A percentile compares a stretch with the other conserved stretches of the same genome.
Conservation (phyloP, 2,329 filamentous ascomycete species). For the Botryotinia convoluta region DNA sequence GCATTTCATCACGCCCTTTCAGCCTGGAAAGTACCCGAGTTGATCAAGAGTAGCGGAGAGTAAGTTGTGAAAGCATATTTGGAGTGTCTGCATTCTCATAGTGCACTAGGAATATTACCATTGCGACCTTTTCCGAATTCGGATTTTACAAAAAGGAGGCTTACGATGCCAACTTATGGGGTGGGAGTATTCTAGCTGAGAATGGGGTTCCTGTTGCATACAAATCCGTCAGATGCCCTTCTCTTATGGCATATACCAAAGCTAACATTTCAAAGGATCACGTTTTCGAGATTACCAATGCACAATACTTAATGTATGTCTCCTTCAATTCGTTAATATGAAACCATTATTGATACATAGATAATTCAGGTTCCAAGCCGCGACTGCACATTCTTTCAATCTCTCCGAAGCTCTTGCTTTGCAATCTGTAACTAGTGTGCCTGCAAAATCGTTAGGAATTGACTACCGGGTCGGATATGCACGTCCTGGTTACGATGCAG, state of each 20-base stretch:
- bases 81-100: not conserved
- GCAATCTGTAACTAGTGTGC: slow-evolving; percentile 46
- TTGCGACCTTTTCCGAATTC: slow-evolving; percentile 46
- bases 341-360: not conserved
- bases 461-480: slow-evolving; percentile 46
- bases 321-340: not conserved
- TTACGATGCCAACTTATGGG: slow-evolving; percentile 43
- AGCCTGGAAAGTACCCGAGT: slow-evolving; percentile 43
- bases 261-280: slow-evolving; percentile 38
- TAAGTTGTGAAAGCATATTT: slow-evolving; percentile 30
- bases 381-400: slow-evolving; percentile 44
- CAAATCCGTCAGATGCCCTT: slow-evolving; percentile 39
- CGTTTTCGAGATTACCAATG: slow-evolving; percentile 38
- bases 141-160: slow-evolving; percentile 45
- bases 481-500: slow-evolving; percentile 48
- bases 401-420: slow-evolving; percentile 44
- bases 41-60: slow-evolving; percentile 42
- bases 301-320: slow-evolving; percentile 43
- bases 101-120: slow-evolving; percentile 41
- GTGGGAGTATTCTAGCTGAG: slow-evolving; percentile 42
- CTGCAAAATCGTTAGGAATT: slow-evolving; percentile 45
- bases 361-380: slow-evolving; percentile 40
- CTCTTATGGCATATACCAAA: not conserved
- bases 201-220: slow-evolving; percentile 45
- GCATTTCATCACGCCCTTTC: slow-evolving; percentile 45